Evolutionary conservation across 2,329 filamentous ascomycete genomes (phyloP), one percentile per base, ranked within the genome.

Genomic region (Seiridium cupressi): DNA sequence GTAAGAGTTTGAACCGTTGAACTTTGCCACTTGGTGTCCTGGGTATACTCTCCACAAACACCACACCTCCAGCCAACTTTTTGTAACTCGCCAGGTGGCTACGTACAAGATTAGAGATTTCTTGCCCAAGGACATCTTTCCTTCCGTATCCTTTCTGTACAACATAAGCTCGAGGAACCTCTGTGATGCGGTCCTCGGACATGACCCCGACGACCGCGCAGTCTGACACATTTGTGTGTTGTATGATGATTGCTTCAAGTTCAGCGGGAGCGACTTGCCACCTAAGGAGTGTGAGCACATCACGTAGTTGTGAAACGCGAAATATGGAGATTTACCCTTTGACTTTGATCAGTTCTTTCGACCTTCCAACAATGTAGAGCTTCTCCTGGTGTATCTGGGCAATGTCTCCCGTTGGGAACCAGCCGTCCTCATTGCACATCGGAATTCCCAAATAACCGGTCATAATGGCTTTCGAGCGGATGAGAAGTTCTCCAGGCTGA

Each of bases 321-420:
- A 34, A 31, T 18, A 11, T 40, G 11, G n/a, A 1, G 3, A 57
- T 34, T 46, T 38, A 57, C 55, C 55, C 55, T 13, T 57, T 57
- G 1, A 57, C 55, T 36, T 57, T 57, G 40, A 57, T 57, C 40
- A 57, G 35, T 11, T 57, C 55, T n/a, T 57, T 57, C 11, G 55
- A 46, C 31, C 44, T 48, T 8, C 55, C 55, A 34, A 47, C 40
- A n/a, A 57, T 48, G 34, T 57, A 47, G 18, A 57, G 26, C 55
- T 57, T 57, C 18, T 32, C 44, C 13, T 48, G 6, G 6, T 57
- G 13, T 31, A 57, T 34, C 18, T 47, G 44, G 10, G 40, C 42
- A 36, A 57, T 46, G 42, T 57, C 55, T 9, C 55, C 55, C 6
- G 55, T 57, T 18, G n/a, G 44, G 7, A 46, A 57, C 40, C 40